Evolutionary conservation across 768 basidiomycete genomes (phyloP).

Genomic region (Suillus decipiens): DNA sequence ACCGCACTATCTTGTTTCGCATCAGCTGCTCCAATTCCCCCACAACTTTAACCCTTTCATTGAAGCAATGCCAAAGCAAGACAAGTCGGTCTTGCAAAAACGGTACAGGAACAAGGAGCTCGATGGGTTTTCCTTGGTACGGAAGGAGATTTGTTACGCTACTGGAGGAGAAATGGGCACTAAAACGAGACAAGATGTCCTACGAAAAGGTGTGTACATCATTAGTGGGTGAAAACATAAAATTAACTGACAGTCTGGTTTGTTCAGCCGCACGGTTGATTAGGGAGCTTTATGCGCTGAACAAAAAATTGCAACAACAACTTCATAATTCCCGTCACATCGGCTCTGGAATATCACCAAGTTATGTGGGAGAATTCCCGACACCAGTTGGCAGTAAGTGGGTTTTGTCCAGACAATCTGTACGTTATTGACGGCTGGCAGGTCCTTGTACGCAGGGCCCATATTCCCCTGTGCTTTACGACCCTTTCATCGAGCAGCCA

Average conservation of each 20-base stretch:
- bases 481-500: not conserved
- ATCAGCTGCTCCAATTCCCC: not conserved
- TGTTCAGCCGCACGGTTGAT: constrained; percentile 6
- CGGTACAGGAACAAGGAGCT: constrained; percentile 27
- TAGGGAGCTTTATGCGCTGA: not conserved
- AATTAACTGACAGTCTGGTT: not conserved
- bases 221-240: not conserved
- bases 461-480: not conserved
- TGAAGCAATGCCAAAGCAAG: constrained; percentile 12
- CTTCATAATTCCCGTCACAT: not conserved
- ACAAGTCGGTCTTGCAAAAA: constrained; percentile 18
- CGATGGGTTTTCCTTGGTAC: constrained; percentile 20
- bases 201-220: not conserved
- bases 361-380: not conserved
- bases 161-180: not conserved
- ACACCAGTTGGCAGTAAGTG: not conserved
- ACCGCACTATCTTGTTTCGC: not conserved
- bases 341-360: not conserved
- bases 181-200: constrained; percentile 5
- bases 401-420: not conserved
- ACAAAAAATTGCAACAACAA: not conserved
- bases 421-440: not conserved
- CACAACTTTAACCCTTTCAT: not conserved
- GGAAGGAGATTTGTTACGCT: constrained; percentile 9
- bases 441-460: not conserved